These are phyloP conservation scores for Hymenoscyphus scutula DNA, from an alignment of 2,329 filamentous ascomycete genomes.

Conservation along the genomic window DNA sequence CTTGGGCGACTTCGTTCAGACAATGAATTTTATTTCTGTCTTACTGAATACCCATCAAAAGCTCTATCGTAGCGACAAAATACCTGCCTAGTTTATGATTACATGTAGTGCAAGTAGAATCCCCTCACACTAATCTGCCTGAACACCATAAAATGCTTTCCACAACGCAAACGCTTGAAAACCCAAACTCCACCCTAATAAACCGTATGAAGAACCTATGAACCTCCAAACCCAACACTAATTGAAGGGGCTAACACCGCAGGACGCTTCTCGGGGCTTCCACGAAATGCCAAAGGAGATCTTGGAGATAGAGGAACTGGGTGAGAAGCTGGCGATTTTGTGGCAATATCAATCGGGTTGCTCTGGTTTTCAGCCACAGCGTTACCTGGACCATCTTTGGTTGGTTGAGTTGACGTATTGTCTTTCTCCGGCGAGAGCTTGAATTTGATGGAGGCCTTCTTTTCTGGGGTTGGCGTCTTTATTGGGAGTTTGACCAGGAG, in stretches of 20 bases:
- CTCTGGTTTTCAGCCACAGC: not conserved
- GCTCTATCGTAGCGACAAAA: conserved; percentile 4
- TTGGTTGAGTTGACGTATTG: not conserved
- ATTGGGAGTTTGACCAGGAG: conserved; percentile 73
- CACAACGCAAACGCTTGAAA: not conserved
- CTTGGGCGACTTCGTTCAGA: not conserved
- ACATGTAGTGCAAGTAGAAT: conserved; percentile 3
- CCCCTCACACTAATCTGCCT: not conserved
- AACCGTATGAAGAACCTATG: not conserved
- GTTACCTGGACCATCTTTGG: conserved; percentile 1
- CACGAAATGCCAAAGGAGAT: conserved; percentile 53
- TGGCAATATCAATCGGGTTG: conserved; percentile 16
- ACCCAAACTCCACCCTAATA: not conserved
- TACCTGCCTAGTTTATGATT: not conserved
- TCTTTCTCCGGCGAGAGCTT: conserved; percentile 19
- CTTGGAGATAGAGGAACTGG: conserved; percentile 16
- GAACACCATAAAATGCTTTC: not conserved
- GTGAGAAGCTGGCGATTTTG: conserved; percentile 17
- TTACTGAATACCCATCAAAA: not conserved
- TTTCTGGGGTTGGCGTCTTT: conserved; percentile 36
- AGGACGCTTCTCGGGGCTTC: conserved; percentile 56
- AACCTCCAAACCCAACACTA: conserved; percentile 19
- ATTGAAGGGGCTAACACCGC: conserved; percentile 33
- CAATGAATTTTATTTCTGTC: not conserved
- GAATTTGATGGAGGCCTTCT: conserved; percentile 30